phyloP scores from a whole-genome alignment of 805 yeast species.

The Candida dajiaensis region DNA sequence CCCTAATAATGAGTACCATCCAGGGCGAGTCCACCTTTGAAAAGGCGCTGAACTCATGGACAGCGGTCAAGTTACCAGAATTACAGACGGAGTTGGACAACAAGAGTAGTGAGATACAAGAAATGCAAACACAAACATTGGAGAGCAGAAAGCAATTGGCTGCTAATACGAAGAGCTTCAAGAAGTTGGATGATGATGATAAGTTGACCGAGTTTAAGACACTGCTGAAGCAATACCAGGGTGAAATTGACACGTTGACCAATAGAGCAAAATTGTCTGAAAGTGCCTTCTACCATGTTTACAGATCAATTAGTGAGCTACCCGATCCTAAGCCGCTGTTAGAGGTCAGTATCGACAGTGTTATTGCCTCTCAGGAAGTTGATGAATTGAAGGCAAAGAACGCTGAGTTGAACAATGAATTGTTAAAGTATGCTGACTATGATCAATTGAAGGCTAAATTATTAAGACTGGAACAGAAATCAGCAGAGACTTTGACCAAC shows the following conservation, averaged over 20 bases:
- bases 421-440: slow-evolving; percentile 69
- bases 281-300: slow-evolving; percentile 63
- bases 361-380: slow-evolving; percentile 47
- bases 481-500: slow-evolving; percentile 47
- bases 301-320: slow-evolving; percentile 75
- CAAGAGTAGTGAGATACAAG: slow-evolving; percentile 67
- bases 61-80: slow-evolving; percentile 60
- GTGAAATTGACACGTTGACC: slow-evolving; percentile 80
- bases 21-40: slow-evolving; percentile 14
- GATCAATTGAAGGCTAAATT: slow-evolving; percentile 64
- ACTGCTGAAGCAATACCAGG: slow-evolving; percentile 74
- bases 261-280: slow-evolving; percentile 73
- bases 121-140: slow-evolving; percentile 61
- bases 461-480: slow-evolving; percentile 51
- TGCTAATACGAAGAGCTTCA: slow-evolving; percentile 77
- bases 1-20: not conserved
- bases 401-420: slow-evolving; percentile 45
- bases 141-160: slow-evolving; percentile 74
- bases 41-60: slow-evolving; percentile 67
- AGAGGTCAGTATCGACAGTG: slow-evolving; percentile 62
- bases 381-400: slow-evolving; percentile 48
- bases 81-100: slow-evolving; percentile 71
- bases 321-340: slow-evolving; percentile 89
- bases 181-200: slow-evolving; percentile 59
- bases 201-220: slow-evolving; percentile 61